Evolutionary conservation across 2,329 filamentous ascomycete genomes (phyloP), one percentile per base, ranked within the genome.

Genomic region (Fonsecaea nubica): DNA sequence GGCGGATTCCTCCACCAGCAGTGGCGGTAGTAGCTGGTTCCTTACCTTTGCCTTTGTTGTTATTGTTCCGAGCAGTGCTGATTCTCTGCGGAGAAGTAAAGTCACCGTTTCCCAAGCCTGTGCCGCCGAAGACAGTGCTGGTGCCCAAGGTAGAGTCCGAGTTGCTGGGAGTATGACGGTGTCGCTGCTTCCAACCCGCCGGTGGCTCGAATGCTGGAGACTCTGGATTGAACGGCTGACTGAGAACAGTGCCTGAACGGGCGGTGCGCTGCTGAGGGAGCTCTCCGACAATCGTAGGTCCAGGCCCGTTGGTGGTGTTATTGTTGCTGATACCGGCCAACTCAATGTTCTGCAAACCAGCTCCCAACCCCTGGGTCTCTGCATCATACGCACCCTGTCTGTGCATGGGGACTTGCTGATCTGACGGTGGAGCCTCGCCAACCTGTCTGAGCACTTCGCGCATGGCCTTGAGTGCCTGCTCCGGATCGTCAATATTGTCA

Each of bases 51-150:
- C 48, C 58, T 48, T 18, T 38, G 21, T 53, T 35, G 15, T 35
- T 54, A 6, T 33, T 30, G 25, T 25, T 25, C 25, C 58, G 64
- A 54, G 42, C 57, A 4, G 64, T 65, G 62, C 48, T 67, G 62
- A 63, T 60, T 33, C 62, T 62, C 38, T 62, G 45, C 52, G 64
- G 58, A 50, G 64, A 52, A 53, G 53, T 67, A 21, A 67, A 63
- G 54, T 35, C 52, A 21, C 65, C 65, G 25, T 67, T 67, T 10
- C 65, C 65, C 13, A 67, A 45, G 7, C 65, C 65, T 12, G 40
- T 6, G 33, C 62, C 65, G 25, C 18, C 21, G 36, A 63, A 67
- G 36, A 52, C 32, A 2, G 58, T 33, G 21, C 33, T 42, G 58
- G 48, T 15, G 4, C n/a, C 54, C n/a, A 33, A 48, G 15, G 59